Conservation (phyloP, 768 basidiomycete species). For the Plicaturopsis crispa region DNA sequence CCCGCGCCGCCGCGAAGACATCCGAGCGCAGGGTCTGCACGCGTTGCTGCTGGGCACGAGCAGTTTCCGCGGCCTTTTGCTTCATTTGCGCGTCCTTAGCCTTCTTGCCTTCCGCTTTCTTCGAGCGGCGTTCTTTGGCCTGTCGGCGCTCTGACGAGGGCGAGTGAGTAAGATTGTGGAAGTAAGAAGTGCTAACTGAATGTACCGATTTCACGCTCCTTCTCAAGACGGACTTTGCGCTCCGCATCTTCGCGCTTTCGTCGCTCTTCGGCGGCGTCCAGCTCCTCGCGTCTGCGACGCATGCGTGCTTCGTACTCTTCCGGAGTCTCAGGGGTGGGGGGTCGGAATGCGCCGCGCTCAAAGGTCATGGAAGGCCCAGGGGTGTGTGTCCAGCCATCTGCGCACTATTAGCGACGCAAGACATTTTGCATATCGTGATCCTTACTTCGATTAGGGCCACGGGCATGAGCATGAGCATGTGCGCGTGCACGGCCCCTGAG, state of each 20-base stretch:
- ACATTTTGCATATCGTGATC: no score
- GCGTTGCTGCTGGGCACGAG: constrained; percentile 36
- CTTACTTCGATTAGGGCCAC: no score
- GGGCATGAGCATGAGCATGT: no score
- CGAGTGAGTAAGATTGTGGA: constrained; percentile 6
- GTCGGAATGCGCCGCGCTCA: no score
- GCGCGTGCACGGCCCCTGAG: constrained; percentile 31
- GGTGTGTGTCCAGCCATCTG: no score
- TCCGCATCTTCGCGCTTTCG: constrained; percentile 39
- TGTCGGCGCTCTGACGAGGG: constrained; percentile 49
- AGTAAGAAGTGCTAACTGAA: constrained; percentile 2
- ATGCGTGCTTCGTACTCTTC: constrained; percentile 48
- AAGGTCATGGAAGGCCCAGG: no score
- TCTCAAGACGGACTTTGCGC: constrained; percentile 36
- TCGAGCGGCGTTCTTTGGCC: constrained; percentile 51
- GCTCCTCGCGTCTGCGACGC: constrained; percentile 42
- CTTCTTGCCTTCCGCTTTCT: constrained; percentile 48
- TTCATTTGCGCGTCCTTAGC: constrained; percentile 42
- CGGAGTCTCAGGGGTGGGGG: constrained; percentile 31
- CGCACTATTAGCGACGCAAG: no score
- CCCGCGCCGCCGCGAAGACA: constrained; percentile 60
- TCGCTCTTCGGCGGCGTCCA: constrained; percentile 45
- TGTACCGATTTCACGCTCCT: constrained; percentile 45
- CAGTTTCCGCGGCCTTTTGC: constrained; percentile 41
- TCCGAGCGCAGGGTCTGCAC: constrained; percentile 51